phyloP scores from a whole-genome alignment of 192 early-diverging fungal genomes.

The Coemansia sp. region DNA sequence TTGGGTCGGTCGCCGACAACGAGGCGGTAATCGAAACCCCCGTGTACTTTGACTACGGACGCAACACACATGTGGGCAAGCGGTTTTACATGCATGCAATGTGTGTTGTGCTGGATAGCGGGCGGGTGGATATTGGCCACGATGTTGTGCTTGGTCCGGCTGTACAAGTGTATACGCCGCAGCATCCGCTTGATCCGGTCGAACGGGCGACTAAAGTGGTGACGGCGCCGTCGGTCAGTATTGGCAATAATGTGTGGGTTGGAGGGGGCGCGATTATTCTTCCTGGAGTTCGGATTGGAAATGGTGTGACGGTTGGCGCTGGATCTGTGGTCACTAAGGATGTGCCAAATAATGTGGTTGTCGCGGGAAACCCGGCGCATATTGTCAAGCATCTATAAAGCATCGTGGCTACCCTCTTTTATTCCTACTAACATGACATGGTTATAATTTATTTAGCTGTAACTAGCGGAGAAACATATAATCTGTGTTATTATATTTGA shows the following conservation, averaged over 20 bases:
- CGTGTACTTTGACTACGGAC: slow-evolving; percentile 73
- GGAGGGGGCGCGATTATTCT: slow-evolving; percentile 78
- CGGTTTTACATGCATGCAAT: slow-evolving; percentile 77
- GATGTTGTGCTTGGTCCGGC: slow-evolving; percentile 71
- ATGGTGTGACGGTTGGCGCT: slow-evolving; percentile 72
- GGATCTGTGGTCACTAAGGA: slow-evolving; percentile 89
- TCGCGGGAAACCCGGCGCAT: slow-evolving; percentile 84
- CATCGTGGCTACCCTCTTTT: neutral
- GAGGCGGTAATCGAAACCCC: slow-evolving; percentile 65
- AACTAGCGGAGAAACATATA: no score
- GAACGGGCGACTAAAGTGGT: slow-evolving; percentile 17
- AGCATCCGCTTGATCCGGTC: slow-evolving; percentile 67
- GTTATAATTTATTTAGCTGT: no score
- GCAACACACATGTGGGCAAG: slow-evolving; percentile 74
- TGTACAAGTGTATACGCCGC: slow-evolving; percentile 73
- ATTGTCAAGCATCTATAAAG: slow-evolving; percentile 61
- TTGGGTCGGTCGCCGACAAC: slow-evolving; percentile 61
- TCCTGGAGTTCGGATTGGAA: slow-evolving; percentile 87
- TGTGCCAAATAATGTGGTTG: slow-evolving; percentile 72
- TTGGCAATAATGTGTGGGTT: slow-evolving; percentile 88
- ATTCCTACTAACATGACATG: no score
- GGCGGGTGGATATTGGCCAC: slow-evolving; percentile 72
- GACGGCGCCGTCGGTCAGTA: slow-evolving; percentile 48
- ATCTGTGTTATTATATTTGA: no score
- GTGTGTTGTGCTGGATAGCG: slow-evolving; percentile 73